A percentile compares a stretch with the other conserved stretches of the same genome.
Conservation (phyloP, 2,329 filamentous ascomycete genomes). For the Chaetothyriales sp. region DNA sequence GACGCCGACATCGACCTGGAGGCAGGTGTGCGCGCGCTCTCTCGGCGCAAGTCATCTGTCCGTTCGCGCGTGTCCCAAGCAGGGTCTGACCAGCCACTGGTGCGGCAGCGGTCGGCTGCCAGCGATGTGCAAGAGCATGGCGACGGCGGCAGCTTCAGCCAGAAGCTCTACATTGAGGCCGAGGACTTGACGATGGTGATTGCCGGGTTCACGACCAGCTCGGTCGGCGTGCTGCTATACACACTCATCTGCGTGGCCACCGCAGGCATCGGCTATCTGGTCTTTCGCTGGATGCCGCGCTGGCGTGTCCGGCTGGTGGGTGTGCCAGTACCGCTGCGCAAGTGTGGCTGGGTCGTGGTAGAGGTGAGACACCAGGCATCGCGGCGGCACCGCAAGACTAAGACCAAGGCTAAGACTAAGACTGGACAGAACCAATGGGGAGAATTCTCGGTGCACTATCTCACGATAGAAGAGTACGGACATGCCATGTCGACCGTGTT, state of each 20-base stretch:
- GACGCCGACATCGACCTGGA: conserved; percentile 26
- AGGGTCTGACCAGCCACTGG: conserved; percentile 39
- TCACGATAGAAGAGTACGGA: conserved; percentile 45
- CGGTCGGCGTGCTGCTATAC: conserved; percentile 54
- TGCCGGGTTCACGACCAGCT: conserved; percentile 73
- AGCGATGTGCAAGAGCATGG: conserved; percentile 51
- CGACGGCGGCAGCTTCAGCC: conserved; percentile 51
- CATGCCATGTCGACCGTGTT: conserved; percentile 49
- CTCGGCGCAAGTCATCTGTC: conserved; percentile 23
- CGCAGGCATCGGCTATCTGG: conserved; percentile 62
- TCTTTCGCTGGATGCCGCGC: conserved; percentile 78
- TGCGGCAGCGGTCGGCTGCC: conserved; percentile 57
- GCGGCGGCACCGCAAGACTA: conserved; percentile 7
- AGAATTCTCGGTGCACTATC: conserved; percentile 64
- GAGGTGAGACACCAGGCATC: conserved; percentile 40
- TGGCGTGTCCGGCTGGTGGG: conserved; percentile 72
- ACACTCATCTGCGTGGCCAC: conserved; percentile 54
- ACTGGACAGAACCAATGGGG: conserved; percentile 71
- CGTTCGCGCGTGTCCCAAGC: conserved; percentile 26
- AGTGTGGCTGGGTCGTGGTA: conserved; percentile 81
- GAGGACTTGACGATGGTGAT: conserved; percentile 91
- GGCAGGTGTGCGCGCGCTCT: conserved; percentile 21
- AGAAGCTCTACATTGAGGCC: conserved; percentile 84
- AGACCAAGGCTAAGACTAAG: conserved; percentile 21
- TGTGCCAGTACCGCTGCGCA: conserved; percentile 48